Evolutionary conservation across 2,329 filamentous ascomycete genomes (phyloP).

Genomic region (Diaporthe sp.): DNA sequence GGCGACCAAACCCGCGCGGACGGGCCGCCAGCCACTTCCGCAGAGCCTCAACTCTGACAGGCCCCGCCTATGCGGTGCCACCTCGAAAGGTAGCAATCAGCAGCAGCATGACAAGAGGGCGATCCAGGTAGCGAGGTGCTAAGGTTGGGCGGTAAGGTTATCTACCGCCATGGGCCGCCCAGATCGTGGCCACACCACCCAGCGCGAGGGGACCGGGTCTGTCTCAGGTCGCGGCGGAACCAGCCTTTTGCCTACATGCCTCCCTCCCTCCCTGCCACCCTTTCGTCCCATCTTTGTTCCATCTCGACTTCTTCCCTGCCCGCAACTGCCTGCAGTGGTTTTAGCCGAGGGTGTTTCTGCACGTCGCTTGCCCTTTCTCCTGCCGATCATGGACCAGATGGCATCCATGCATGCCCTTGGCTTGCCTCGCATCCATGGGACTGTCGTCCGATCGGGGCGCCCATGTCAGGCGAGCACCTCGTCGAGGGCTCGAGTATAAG

Average conservation of each 20-base stretch:
- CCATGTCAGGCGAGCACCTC: neutral
- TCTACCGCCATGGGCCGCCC: neutral
- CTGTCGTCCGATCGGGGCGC: neutral
- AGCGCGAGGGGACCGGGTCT: conserved; percentile 5
- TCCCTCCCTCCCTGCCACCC: neutral
- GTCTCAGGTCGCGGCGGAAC: conserved; percentile 31
- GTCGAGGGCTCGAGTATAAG: neutral
- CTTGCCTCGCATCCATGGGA: conserved; percentile 6
- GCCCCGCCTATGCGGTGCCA: neutral
- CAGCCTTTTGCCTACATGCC: neutral
- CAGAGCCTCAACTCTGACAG: conserved; percentile 33
- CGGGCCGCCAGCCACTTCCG: conserved; percentile 29
- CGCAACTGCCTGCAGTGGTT: neutral
- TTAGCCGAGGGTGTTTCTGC: conserved; percentile 26
- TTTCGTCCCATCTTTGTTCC: conserved; percentile 33
- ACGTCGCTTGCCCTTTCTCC: conserved; percentile 23
- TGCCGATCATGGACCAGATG: conserved; percentile 32
- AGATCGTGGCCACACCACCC: conserved; percentile 2
- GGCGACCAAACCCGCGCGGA: neutral
- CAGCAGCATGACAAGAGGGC: neutral
- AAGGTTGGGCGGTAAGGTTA: conserved; percentile 25
- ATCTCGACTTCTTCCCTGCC: conserved; percentile 1
- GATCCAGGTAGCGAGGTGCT: conserved; percentile 11
- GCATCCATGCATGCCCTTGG: neutral
- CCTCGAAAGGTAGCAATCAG: neutral